Evolutionary conservation across 2,329 filamentous ascomycete species (phyloP), one percentile per base, ranked within the genome.

Genomic region (Fusarium sp.): DNA sequence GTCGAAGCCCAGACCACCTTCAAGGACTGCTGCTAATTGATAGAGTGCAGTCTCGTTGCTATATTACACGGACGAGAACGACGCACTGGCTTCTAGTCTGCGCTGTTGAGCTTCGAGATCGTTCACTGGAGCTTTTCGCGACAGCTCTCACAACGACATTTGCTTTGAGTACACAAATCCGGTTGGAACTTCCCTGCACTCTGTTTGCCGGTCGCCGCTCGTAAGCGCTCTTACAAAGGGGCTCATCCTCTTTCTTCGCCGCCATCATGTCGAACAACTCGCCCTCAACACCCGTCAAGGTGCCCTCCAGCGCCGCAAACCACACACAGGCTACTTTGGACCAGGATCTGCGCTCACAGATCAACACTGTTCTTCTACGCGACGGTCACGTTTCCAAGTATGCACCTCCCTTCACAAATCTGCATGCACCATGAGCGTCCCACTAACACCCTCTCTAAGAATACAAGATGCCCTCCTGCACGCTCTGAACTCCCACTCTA

Each of bases 391-490:
- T 90, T 25, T 78, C 83, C 48, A 88, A 86, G 89, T 90, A 82
- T 55, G 80, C 67, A 29, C 43, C 44, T 32, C 40, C 22, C 15
- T 58, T 52, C 30, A 18, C 30, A 29, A n/a, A 24, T 22, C 22
- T 46, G 24, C n/a, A 48, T 47, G 22, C 13, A 46, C 45, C 60
- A 55, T 57, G 32, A 47, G 18, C 12, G 38, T 45, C 41, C 24
- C 16, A 29, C 53, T 60, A 40, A 63, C 69, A 70, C 25, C 32
- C 45, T 29, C 40, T 25, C 32, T 7, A 34, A 75, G 89, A 72
- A 91, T 91, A 73, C 88, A 91, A 82, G 88, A 91, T 61, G 81
- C 84, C 45, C 85, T 91, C 75, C 85, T 90, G 44, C 88, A 91
- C 80, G 79, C 86, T 65, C 86, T 91, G 55, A 82, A 91, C 78